phyloP scores from a whole-genome alignment of 1,284 basidiomycete species.

The Sporisorium sorghi region DNA sequence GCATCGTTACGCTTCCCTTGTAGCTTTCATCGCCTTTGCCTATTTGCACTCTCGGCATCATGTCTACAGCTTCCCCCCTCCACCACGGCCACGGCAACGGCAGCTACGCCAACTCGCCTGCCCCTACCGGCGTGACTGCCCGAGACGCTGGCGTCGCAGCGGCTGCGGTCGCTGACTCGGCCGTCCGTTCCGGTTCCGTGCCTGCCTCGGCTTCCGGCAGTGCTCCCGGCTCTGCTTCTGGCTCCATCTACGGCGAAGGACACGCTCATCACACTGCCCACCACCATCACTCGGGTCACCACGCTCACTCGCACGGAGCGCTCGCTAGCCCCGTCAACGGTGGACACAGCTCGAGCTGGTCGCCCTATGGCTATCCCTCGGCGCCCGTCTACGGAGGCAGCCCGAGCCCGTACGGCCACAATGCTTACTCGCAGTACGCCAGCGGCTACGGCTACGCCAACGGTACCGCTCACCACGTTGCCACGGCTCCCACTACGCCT shows the following conservation, averaged over 20 bases:
- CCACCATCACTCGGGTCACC: slow-evolving; percentile 47
- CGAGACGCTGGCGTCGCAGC: slow-evolving; percentile 45
- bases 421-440: slow-evolving; percentile 53
- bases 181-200: slow-evolving; percentile 48
- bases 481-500: slow-evolving; percentile 49
- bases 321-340: slow-evolving; percentile 50
- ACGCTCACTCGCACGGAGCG: slow-evolving; percentile 41
- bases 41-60: slow-evolving; percentile 13
- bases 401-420: slow-evolving; percentile 53
- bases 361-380: slow-evolving; percentile 52
- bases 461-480: slow-evolving; percentile 41
- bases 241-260: slow-evolving; percentile 50
- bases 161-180: slow-evolving; percentile 41
- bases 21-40: background rate
- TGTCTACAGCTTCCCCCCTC: slow-evolving; percentile 55
- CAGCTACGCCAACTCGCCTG: slow-evolving; percentile 52
- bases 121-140: slow-evolving; percentile 37
- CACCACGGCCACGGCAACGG: slow-evolving; percentile 53
- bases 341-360: slow-evolving; percentile 53
- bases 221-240: slow-evolving; percentile 50
- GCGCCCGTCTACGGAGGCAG: slow-evolving; percentile 51
- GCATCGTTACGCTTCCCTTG: background rate
- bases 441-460: slow-evolving; percentile 52
- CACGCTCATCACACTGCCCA: slow-evolving; percentile 41
- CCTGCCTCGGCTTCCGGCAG: slow-evolving; percentile 47